phyloP scores from a whole-genome alignment of 2,329 filamentous ascomycete species.

The Claviceps sorghi region DNA sequence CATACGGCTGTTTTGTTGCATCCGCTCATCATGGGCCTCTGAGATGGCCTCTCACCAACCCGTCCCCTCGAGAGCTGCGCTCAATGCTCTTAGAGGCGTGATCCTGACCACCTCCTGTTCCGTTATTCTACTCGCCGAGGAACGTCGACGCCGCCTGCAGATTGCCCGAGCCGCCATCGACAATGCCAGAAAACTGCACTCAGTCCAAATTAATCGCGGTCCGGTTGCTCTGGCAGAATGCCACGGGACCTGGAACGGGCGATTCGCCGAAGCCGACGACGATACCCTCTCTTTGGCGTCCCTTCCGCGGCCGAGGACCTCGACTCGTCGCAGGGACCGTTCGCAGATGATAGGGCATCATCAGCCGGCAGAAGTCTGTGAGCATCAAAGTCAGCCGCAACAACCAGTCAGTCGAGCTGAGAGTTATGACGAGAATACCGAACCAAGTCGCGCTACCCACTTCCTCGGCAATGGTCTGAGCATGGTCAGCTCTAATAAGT shows the following conservation, averaged over 20 bases:
- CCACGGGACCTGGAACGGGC: constrained; percentile 9
- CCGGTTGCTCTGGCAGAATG: constrained; percentile 15
- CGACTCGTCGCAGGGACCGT: constrained; percentile 16
- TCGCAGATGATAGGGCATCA: constrained; percentile 1
- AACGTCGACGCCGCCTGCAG: constrained; percentile 39
- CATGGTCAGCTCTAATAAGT: constrained; percentile 2
- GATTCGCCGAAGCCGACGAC: constrained; percentile 11
- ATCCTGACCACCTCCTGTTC: constrained; percentile 44
- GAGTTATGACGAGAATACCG: background rate
- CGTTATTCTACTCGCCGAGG: constrained; percentile 39
- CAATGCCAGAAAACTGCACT: constrained; percentile 37
- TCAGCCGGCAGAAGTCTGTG: background rate
- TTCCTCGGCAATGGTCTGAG: background rate
- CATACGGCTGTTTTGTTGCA: background rate
- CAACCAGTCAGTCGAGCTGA: background rate
- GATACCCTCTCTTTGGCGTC: constrained; percentile 11
- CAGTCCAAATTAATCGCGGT: constrained; percentile 18
- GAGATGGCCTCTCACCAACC: constrained; percentile 32
- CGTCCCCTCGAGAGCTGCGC: constrained; percentile 39
- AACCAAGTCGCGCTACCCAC: background rate
- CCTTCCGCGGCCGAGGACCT: constrained; percentile 10
- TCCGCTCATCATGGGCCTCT: constrained; percentile 13
- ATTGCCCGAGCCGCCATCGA: constrained; percentile 34
- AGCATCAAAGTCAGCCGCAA: background rate
- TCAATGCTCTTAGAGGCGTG: constrained; percentile 40